Evolutionary conservation across 371 early-diverging fungal genomes (phyloP), one percentile per base, ranked within the genome.

Genomic region (Encephalitozoon intestinalis): DNA sequence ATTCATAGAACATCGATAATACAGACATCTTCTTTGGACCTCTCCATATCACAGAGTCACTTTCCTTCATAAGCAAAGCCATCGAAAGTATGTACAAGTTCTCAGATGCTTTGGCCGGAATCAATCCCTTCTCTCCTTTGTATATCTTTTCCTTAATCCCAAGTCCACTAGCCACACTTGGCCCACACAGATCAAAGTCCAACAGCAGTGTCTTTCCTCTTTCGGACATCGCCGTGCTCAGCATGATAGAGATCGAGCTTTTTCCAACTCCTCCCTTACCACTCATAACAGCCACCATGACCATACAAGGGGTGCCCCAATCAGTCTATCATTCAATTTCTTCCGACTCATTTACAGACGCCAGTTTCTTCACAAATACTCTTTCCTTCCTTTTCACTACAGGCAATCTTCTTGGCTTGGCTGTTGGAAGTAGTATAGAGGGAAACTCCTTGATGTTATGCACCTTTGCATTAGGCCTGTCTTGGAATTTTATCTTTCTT

Each of bases 201-300:
- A 96, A 87, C n/a, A 96, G 88, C 5, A 97, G 94, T 0, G 94
- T 92, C 82, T 88, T 71, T 51, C 43, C 11, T 11, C 49, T 75
- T 54, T 87, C 78, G n/a, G 86, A 79, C 28, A 89, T 74, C 11
- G 82, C 79, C 25, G 79, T 81, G 4, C 88, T 81, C 2, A 89
- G 69, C 58, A 87, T 75, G 30, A 84, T 81, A 11, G 88, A 77
- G 44, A 89, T 79, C 1, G 92, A 92, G 41, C 90, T 89, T 83
- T 95, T 95, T 41, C 95, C 97, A 5, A 97, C 97, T 39, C 99
- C 97, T 46, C 99, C 99, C 82, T 99, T 99, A 64, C 98, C 99
- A 5, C 93, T 92, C 41, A 96, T 89, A 0, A 99, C 80, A 21
- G 79, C 74, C 68, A 84, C 73, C 44, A 54, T 79, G 31, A 66